Evolutionary conservation across 2,329 filamentous ascomycete genomes (phyloP).

Genomic region (Colletotrichum paranaense): DNA sequence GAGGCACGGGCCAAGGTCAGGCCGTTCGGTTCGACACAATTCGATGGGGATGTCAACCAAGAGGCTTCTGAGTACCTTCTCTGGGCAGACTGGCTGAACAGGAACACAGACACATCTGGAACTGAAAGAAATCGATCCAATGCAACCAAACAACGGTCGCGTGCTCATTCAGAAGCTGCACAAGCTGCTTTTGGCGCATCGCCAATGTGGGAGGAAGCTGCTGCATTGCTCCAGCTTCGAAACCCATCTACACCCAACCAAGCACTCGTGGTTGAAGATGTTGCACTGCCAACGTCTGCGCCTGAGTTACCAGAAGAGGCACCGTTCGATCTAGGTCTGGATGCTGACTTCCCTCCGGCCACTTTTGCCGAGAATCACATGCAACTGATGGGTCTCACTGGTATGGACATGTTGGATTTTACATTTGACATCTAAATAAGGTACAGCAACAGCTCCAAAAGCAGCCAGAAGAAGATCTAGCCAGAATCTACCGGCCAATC

Average conservation of each 20-base stretch:
- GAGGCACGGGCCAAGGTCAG: slow-evolving; percentile 9
- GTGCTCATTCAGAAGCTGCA: neutral
- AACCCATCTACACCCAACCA: neutral
- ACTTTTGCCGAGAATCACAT: slow-evolving; percentile 38
- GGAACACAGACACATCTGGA: no score
- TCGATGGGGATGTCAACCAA: no score
- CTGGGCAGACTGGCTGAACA: no score
- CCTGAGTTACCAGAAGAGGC: no score
- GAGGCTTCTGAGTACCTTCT: no score
- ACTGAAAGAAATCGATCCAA: no score
- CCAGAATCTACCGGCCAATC: no score
- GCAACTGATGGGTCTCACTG: slow-evolving; percentile 40
- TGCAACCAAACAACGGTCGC: no score
- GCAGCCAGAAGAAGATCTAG: no score
- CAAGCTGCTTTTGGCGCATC: neutral
- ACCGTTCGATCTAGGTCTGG: neutral
- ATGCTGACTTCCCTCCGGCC: slow-evolving; percentile 8
- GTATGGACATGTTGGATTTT: slow-evolving; percentile 40
- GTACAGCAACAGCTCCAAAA: no score
- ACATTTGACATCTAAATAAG: neutral
- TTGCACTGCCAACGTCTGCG: no score
- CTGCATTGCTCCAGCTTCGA: slow-evolving; percentile 13
- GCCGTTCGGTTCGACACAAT: no score
- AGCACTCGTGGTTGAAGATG: neutral
- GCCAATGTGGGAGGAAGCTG: slow-evolving; percentile 12